These are phyloP conservation scores for Paracoccidioides brasiliensis DNA, from an alignment of 2,329 filamentous ascomycete species.

Conservation along the genomic window DNA sequence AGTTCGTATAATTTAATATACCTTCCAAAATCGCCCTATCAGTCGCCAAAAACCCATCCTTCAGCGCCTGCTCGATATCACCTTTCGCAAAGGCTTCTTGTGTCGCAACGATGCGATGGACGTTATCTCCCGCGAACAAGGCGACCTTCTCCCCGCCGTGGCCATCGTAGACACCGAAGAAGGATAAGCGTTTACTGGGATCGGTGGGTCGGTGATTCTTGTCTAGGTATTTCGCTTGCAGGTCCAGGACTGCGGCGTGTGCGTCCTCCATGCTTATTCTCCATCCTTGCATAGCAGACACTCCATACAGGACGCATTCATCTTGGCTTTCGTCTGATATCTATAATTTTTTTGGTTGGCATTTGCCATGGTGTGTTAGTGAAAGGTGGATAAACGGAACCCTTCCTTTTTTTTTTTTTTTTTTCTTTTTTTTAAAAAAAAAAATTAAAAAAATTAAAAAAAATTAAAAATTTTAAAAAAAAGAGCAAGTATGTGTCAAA, in stretches of 20 bases:
- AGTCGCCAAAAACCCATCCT: constrained; percentile 92
- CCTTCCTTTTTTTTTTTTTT: too few relatives aligned
- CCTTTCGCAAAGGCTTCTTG: constrained; percentile 86
- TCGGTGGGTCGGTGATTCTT: constrained; percentile 44
- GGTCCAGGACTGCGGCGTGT: constrained; percentile 78
- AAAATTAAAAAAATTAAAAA: constrained; percentile 3
- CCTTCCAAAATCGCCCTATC: constrained; percentile 92
- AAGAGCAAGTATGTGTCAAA: constrained; percentile 1
- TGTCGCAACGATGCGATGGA: constrained; percentile 88
- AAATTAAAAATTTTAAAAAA: constrained; percentile 6
- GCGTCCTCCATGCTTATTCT: constrained; percentile 99
- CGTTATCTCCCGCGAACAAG: constrained; percentile 77
- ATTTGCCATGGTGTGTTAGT: too few relatives aligned
- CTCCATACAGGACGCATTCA: constrained; percentile 82
- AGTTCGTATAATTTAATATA: too few relatives aligned
- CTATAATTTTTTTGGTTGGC: constrained; percentile 34
- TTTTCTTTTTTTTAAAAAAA: not conserved
- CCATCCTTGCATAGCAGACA: constrained; percentile 99
- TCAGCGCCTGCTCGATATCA: constrained; percentile 88
- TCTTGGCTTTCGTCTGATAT: constrained; percentile 80
- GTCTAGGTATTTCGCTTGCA: constrained; percentile 48
- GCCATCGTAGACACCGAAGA: constrained; percentile 96
- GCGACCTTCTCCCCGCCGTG: constrained; percentile 97
- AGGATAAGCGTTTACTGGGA: constrained; percentile 64
- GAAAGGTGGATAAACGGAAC: too few relatives aligned